Percentiles rank a stretch among this genome's conserved stretches.
These are phyloP conservation scores for Peribolospora baueri DNA, from an alignment of 768 basidiomycete genomes.

Conservation along the genomic window DNA sequence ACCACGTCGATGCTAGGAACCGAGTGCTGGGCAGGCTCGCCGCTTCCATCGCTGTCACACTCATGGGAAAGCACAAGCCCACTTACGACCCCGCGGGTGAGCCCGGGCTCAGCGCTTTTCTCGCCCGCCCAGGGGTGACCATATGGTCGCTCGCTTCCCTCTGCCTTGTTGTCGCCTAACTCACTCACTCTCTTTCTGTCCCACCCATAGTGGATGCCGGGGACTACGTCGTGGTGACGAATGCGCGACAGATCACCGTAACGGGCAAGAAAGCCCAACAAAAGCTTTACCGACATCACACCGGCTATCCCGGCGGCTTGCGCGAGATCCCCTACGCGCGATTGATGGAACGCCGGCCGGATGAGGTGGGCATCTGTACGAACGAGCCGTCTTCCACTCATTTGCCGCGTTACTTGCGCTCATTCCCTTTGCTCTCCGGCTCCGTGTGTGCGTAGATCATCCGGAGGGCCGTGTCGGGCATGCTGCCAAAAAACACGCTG, in stretches of 20 bases:
- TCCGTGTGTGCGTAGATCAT: conserved; percentile 40
- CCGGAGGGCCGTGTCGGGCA: conserved; percentile 81
- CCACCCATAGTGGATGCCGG: conserved; percentile 62
- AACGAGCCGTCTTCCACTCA: neutral
- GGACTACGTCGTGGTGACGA: conserved; percentile 91
- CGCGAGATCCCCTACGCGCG: conserved; percentile 67
- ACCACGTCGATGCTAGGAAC: conserved; percentile 73
- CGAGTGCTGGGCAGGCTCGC: conserved; percentile 87
- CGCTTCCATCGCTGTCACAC: conserved; percentile 70
- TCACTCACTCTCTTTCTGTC: neutral
- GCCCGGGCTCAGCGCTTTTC: conserved; percentile 14
- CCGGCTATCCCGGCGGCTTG: conserved; percentile 78
- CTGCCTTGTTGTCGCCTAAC: neutral
- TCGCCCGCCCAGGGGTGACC: neutral
- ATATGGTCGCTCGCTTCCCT: neutral
- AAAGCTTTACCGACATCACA: conserved; percentile 63
- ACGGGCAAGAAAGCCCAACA: conserved; percentile 76
- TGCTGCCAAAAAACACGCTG: conserved; percentile 95
- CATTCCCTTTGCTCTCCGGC: neutral
- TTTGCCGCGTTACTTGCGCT: neutral
- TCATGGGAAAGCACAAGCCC: conserved; percentile 99
- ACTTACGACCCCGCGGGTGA: conserved; percentile 75
- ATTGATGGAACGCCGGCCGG: conserved; percentile 66
- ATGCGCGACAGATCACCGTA: conserved; percentile 56
- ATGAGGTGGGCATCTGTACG: conserved; percentile 34